These are phyloP conservation scores for Achlya hypogyna DNA, from an alignment of 352 stramenopile species.

Conservation along the genomic window DNA sequence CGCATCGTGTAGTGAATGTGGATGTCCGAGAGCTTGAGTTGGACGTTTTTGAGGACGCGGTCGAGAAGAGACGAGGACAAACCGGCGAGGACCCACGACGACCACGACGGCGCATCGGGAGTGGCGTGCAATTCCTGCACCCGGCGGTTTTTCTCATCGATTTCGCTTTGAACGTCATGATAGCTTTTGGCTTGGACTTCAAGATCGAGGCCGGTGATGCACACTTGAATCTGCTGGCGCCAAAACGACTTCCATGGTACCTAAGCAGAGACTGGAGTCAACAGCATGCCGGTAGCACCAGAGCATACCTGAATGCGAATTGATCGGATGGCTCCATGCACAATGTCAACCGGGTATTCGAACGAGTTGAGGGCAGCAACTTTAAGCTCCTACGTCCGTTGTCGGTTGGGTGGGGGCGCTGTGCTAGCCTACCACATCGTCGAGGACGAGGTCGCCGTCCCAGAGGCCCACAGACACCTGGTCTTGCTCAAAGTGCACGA, in stretches of 20 bases:
- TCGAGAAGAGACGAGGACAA: conserved; percentile 10
- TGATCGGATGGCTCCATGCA: background rate
- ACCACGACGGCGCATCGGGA: background rate
- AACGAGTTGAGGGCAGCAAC: conserved; percentile 2
- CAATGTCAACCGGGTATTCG: background rate
- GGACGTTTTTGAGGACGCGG: background rate
- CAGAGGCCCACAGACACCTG: conserved; percentile 4
- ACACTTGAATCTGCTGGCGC: background rate
- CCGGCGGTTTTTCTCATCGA: conserved; percentile 5
- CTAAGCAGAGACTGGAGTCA: background rate
- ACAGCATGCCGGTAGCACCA: background rate
- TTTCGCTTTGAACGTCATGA: conserved; percentile 7
- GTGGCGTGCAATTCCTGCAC: conserved; percentile 1
- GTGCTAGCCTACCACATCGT: conserved; percentile 14
- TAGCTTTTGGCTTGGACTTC: background rate
- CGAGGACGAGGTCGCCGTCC: conserved; percentile 9
- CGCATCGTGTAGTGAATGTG: background rate
- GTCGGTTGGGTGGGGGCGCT: background rate
- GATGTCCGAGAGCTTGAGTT: background rate
- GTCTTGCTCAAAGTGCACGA: conserved; percentile 14
- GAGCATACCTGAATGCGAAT: conserved; percentile 19
- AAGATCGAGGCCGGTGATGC: conserved; percentile 10
- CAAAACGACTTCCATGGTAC: conserved; percentile 19
- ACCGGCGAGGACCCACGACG: background rate
- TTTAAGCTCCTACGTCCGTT: conserved; percentile 13